These are phyloP conservation scores for Mimosa bimucronata DNA, from an alignment of 306 rosid species.

Conservation along the genomic window DNA sequence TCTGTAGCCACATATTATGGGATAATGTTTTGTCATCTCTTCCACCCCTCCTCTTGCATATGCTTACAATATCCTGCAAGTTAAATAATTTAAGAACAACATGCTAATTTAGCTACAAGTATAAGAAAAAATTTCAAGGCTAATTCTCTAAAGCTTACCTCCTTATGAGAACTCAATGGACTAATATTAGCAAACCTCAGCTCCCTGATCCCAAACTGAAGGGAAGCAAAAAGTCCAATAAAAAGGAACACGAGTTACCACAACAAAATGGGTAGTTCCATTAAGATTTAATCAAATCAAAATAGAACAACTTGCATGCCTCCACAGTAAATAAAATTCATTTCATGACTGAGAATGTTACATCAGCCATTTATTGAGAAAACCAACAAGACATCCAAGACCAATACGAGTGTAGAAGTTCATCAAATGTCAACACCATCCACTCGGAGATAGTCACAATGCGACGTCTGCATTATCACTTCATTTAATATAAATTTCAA, in stretches of 20 bases:
- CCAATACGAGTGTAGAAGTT: slow-evolving; percentile 11
- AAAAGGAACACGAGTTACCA: slow-evolving; percentile 16
- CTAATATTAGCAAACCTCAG: slow-evolving; percentile 81
- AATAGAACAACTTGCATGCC: slow-evolving; percentile 13
- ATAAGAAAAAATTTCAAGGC: slow-evolving; percentile 23
- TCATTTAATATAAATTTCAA: neutral
- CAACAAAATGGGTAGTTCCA: slow-evolving; percentile 9
- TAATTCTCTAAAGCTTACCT: slow-evolving; percentile 52
- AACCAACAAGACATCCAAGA: neutral
- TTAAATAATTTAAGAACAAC: slow-evolving; percentile 35
- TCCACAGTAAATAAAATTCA: slow-evolving; percentile 13
- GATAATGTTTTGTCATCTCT: slow-evolving; percentile 55
- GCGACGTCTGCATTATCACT: neutral
- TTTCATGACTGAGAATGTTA: slow-evolving; percentile 13
- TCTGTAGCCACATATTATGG: slow-evolving; percentile 87
- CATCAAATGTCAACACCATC: slow-evolving; percentile 27
- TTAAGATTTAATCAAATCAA: slow-evolving; percentile 4
- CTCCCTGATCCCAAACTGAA: slow-evolving; percentile 80
- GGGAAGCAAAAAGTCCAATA: slow-evolving; percentile 35
- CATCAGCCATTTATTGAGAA: neutral
- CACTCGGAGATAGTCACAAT: slow-evolving; percentile 6
- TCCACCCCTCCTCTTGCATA: slow-evolving; percentile 92
- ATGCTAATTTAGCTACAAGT: slow-evolving; percentile 22
- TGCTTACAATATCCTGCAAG: slow-evolving; percentile 74
- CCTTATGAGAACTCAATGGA: slow-evolving; percentile 85